Evolutionary conservation across 495 filamentous ascomycete species (phyloP).

Genomic region (Hypoxylon intermedium): DNA sequence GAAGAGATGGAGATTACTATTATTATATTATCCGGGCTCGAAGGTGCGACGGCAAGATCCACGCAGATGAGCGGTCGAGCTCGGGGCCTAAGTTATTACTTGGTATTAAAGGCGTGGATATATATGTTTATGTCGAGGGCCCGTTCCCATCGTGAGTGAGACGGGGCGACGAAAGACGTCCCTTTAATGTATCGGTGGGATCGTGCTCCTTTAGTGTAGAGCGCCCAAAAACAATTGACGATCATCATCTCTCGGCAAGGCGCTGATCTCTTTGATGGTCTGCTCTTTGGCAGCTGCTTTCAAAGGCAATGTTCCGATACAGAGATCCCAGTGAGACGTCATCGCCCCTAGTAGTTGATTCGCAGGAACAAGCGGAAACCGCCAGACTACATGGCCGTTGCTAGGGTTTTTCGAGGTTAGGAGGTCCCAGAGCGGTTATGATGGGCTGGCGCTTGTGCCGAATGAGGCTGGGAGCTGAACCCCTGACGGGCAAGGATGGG

Average conservation of each 20-base stretch:
- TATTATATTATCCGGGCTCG: constrained; percentile 7
- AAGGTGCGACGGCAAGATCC: constrained; percentile 13
- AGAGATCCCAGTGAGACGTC: constrained; percentile 33
- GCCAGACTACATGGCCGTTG: constrained; percentile 8
- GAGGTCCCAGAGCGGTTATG: constrained; percentile 26
- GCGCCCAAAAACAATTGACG: constrained; percentile 26
- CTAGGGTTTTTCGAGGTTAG: constrained; percentile 21
- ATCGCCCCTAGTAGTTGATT: constrained; percentile 28
- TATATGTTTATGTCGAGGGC: constrained; percentile 4
- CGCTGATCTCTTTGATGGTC: constrained; percentile 29
- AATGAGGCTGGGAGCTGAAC: constrained; percentile 37
- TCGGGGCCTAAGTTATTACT: constrained; percentile 7
- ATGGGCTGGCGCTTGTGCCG: constrained; percentile 24
- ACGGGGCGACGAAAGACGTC: background rate
- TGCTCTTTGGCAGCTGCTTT: constrained; percentile 13
- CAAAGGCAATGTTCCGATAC: constrained; percentile 21
- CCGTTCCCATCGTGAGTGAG: constrained; percentile 14
- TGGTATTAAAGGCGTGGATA: background rate
- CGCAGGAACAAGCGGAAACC: constrained; percentile 24
- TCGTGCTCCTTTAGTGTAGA: background rate
- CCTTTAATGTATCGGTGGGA: constrained; percentile 9
- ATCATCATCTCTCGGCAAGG: constrained; percentile 34
- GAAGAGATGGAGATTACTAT: constrained; percentile 10
- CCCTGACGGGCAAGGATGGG: constrained; percentile 11
- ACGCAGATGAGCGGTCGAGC: constrained; percentile 7